A percentile compares a stretch with the other conserved stretches of the same genome.
These are phyloP conservation scores for Phytophthora agathidicida DNA, from an alignment of 352 stramenopile genomes.

Conservation along the genomic window DNA sequence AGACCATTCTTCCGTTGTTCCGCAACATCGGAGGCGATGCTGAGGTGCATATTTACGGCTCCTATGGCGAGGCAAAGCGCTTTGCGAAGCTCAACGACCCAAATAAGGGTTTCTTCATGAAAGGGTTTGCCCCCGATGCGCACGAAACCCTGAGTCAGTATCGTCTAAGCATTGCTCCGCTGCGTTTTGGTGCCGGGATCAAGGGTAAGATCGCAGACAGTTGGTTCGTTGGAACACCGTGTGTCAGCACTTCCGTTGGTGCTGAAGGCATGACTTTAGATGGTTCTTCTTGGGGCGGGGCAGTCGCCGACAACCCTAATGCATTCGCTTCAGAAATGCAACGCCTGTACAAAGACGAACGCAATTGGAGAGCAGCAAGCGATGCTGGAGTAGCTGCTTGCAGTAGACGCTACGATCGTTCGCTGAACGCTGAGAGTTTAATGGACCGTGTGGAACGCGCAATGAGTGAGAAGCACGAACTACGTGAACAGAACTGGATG, in stretches of 20 bases:
- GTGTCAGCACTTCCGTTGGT: constrained; percentile 90
- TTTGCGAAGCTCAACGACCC: constrained; percentile 64
- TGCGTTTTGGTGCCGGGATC: constrained; percentile 94
- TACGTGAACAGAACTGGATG: constrained; percentile 66
- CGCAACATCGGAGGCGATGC: constrained; percentile 31
- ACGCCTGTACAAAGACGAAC: constrained; percentile 49
- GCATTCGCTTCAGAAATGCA: constrained; percentile 54
- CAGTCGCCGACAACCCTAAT: constrained; percentile 46
- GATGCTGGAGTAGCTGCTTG: constrained; percentile 37
- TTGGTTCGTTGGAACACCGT: constrained; percentile 91
- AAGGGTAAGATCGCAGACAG: constrained; percentile 96
- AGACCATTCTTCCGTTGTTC: constrained; percentile 77
- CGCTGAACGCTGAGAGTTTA: constrained; percentile 52
- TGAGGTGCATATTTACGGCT: constrained; percentile 90
- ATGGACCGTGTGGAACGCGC: constrained; percentile 57
- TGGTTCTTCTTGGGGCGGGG: constrained; percentile 52
- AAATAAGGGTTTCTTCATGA: constrained; percentile 61
- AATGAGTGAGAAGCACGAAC: constrained; percentile 30
- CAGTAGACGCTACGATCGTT: constrained; percentile 49
- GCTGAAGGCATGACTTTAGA: constrained; percentile 80
- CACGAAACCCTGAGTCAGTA: constrained; percentile 74
- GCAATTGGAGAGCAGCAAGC: constrained; percentile 45
- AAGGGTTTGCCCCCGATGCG: constrained; percentile 81
- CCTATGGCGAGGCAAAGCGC: constrained; percentile 60
- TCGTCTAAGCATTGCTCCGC: constrained; percentile 84